These are phyloP conservation scores for Melanogaster broomeanus DNA, from an alignment of 768 basidiomycete species.

Conservation along the genomic window DNA sequence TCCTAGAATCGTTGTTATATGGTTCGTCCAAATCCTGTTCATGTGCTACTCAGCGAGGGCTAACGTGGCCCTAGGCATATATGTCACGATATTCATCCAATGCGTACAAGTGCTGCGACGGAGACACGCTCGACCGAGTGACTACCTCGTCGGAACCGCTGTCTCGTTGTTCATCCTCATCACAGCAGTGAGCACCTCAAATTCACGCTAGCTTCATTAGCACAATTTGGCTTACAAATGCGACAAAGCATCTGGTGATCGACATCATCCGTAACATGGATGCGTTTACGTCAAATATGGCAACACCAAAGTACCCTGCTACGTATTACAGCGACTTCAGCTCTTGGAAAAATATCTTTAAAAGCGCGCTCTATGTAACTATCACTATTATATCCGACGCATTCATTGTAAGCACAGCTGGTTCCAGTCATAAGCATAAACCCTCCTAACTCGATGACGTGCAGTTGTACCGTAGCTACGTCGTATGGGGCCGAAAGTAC, in stretches of 20 bases:
- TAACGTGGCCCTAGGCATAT: constrained; percentile 1
- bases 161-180: constrained; percentile 11
- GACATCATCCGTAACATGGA: constrained; percentile 25
- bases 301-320: constrained; percentile 12
- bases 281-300: constrained; percentile 20
- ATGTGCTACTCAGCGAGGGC: too few relatives aligned
- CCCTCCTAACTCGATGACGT: background rate
- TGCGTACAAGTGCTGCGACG: constrained; percentile 8
- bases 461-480: constrained; percentile 26
- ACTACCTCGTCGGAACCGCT: constrained; percentile 11
- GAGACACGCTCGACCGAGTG: constrained; percentile 9
- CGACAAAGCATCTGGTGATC: constrained; percentile 23
- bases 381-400: constrained; percentile 27
- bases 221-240: background rate
- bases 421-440: background rate
- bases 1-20: constrained; percentile 10
- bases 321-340: constrained; percentile 20
- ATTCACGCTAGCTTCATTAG: too few relatives aligned
- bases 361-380: constrained; percentile 23
- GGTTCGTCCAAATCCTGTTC: background rate
- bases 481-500: constrained; percentile 25
- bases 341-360: constrained; percentile 22
- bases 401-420: constrained; percentile 26
- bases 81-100: constrained; percentile 10
- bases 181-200: constrained; percentile 6